These are phyloP conservation scores for Xylaria sp. DNA, from an alignment of 2,329 filamentous ascomycete genomes.

Conservation along the genomic window DNA sequence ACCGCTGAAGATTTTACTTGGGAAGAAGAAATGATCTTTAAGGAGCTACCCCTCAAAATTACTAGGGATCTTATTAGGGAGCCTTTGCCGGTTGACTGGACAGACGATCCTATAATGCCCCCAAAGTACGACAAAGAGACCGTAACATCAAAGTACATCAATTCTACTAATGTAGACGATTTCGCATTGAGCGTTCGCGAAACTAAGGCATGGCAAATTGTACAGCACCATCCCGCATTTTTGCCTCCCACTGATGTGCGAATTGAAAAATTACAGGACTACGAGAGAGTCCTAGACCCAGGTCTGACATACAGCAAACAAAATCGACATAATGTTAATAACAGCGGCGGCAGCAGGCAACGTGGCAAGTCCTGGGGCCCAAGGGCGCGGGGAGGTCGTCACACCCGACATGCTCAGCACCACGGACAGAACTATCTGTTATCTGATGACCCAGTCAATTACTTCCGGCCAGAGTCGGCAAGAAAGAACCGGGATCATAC, in stretches of 20 bases:
- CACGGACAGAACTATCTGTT: conserved; percentile 19
- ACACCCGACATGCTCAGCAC: conserved; percentile 15
- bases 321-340: conserved; percentile 32
- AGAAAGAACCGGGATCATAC: conserved; percentile 41
- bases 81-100: conserved; percentile 47
- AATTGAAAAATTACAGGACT: conserved; percentile 40
- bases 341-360: conserved; percentile 17
- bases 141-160: conserved; percentile 49
- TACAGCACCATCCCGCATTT: conserved; percentile 47
- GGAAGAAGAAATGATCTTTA: conserved; percentile 46
- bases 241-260: conserved; percentile 40
- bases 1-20: conserved; percentile 40
- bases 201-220: conserved; percentile 47
- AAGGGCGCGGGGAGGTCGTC: conserved; percentile 13
- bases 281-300: conserved; percentile 36
- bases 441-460: conserved; percentile 12
- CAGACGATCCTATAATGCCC: conserved; percentile 48
- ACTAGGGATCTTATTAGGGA: conserved; percentile 46
- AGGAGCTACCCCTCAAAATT: conserved; percentile 41
- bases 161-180: conserved; percentile 47
- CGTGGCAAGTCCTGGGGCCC: conserved; percentile 30
- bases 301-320: conserved; percentile 35
- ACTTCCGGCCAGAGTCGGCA: conserved; percentile 24
- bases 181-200: conserved; percentile 48
- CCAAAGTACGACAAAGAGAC: conserved; percentile 46